These are phyloP conservation scores for Globisporangium mamillatum DNA, from an alignment of 352 stramenopile species.

Conservation along the genomic window DNA sequence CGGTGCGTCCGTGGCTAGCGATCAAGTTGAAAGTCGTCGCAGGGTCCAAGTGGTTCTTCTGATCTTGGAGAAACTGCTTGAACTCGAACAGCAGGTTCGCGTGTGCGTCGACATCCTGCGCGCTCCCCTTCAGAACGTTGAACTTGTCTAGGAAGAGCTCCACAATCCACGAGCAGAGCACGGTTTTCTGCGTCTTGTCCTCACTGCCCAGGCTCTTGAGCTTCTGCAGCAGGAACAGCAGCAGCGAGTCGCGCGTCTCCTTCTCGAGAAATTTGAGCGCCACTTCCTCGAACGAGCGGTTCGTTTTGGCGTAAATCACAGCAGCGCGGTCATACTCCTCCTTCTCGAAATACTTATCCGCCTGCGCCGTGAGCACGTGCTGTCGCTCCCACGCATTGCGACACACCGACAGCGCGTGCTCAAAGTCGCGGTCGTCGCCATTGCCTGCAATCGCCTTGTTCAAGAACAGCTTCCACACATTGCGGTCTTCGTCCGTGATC, in stretches of 20 bases:
- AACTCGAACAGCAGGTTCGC: constrained; percentile 89
- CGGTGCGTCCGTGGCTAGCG: constrained; percentile 87
- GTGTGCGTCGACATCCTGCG: constrained; percentile 83
- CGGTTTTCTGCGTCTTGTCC: constrained; percentile 91
- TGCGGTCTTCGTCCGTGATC: constrained; percentile 86
- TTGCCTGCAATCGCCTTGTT: constrained; percentile 78
- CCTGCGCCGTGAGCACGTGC: constrained; percentile 84
- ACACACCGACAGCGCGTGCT: constrained; percentile 83
- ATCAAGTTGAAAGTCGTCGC: constrained; percentile 92
- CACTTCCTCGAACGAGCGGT: constrained; percentile 88
- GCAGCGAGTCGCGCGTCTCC: constrained; percentile 74
- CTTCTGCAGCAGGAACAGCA: constrained; percentile 88
- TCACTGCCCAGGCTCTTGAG: constrained; percentile 75
- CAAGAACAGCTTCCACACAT: constrained; percentile 91
- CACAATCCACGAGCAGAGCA: constrained; percentile 92
- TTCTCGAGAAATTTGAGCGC: constrained; percentile 91
- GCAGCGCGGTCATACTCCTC: constrained; percentile 85
- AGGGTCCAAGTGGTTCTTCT: constrained; percentile 84
- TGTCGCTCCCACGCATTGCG: constrained; percentile 80
- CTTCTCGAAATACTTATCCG: constrained; percentile 89
- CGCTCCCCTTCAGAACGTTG: constrained; percentile 78
- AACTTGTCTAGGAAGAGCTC: constrained; percentile 93
- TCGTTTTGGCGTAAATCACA: constrained; percentile 88
- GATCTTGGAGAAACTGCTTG: constrained; percentile 89
- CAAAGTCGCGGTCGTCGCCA: constrained; percentile 84